Percentiles rank a stretch among this genome's conserved stretches.
phyloP scores from a whole-genome alignment of 164 flowering plant genomes.

The Echeveria elegans region DNA sequence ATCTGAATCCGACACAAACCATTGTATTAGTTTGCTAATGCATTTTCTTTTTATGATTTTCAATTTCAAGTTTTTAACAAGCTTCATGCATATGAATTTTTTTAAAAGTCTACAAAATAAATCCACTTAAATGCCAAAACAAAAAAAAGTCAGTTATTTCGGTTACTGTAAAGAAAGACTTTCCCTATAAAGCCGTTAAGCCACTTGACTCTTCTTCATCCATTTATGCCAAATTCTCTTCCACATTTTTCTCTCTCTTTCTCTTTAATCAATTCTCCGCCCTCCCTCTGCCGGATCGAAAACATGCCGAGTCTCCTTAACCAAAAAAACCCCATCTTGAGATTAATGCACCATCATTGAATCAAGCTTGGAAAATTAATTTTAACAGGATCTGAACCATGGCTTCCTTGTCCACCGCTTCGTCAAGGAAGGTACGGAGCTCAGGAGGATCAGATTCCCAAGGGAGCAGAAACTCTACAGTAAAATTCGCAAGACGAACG shows the following conservation, averaged over 20 bases:
- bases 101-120: too few species aligned
- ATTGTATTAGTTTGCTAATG: too few species aligned
- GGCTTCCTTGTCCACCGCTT: slow-evolving; percentile 7
- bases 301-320: too few species aligned
- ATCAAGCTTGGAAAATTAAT: neutral
- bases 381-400: slow-evolving; percentile 12
- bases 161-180: neutral
- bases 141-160: neutral
- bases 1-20: too few species aligned
- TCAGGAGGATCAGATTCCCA: slow-evolving; percentile 13
- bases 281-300: neutral
- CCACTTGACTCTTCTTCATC: slow-evolving; percentile 5
- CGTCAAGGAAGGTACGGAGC: neutral
- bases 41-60: too few species aligned
- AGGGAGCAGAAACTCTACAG: slow-evolving; percentile 14
- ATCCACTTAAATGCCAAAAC: too few species aligned
- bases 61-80: neutral
- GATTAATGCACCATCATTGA: neutral
- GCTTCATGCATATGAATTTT: too few species aligned
- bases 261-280: neutral
- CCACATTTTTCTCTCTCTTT: neutral
- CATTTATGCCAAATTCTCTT: neutral
- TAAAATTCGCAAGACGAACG: slow-evolving; percentile 58
- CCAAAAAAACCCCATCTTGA: neutral
- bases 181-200: neutral